Percentiles rank a stretch among this genome's conserved stretches.
Conservation (phyloP, 345 rosid species). For the Ricinus communis region DNA sequence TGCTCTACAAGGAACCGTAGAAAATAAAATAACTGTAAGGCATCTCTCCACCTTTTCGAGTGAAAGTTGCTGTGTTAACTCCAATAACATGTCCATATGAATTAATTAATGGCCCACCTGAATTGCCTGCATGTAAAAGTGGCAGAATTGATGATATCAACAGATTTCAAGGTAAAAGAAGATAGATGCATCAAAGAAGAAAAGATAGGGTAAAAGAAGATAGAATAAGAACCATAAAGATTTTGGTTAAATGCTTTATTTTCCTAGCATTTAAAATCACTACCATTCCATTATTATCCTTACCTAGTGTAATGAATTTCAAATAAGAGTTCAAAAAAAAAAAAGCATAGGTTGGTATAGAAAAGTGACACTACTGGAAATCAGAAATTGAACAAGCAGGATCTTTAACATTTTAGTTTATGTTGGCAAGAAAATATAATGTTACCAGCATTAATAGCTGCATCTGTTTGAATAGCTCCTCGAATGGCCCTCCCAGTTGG, state of each 20-base stretch:
- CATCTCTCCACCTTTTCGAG: slow-evolving; percentile 60
- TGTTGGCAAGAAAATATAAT: not conserved
- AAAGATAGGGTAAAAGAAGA: not conserved
- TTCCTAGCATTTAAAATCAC: too few species aligned
- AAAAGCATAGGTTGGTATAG: too few species aligned
- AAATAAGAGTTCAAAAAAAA: too few species aligned
- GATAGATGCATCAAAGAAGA: not conserved
- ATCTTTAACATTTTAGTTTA: too few species aligned
- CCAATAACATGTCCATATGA: slow-evolving; percentile 85
- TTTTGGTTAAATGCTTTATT: not conserved
- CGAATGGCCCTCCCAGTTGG: slow-evolving; percentile 77
- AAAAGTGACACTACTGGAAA: too few species aligned
- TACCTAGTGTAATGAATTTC: too few species aligned
- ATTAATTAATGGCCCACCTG: slow-evolving; percentile 78
- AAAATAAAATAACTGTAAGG: not conserved
- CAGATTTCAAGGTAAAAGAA: not conserved
- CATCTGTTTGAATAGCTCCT: slow-evolving; percentile 90
- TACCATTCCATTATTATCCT: too few species aligned
- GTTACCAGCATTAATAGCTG: slow-evolving; percentile 75
- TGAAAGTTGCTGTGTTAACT: slow-evolving; percentile 84
- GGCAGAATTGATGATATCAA: not conserved
- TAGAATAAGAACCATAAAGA: not conserved
- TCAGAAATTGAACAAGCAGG: too few species aligned
- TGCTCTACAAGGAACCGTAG: not conserved
- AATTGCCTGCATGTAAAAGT: slow-evolving; percentile 47